phyloP scores from a whole-genome alignment of 2,329 filamentous ascomycete species.

The Colletotrichum sp. region DNA sequence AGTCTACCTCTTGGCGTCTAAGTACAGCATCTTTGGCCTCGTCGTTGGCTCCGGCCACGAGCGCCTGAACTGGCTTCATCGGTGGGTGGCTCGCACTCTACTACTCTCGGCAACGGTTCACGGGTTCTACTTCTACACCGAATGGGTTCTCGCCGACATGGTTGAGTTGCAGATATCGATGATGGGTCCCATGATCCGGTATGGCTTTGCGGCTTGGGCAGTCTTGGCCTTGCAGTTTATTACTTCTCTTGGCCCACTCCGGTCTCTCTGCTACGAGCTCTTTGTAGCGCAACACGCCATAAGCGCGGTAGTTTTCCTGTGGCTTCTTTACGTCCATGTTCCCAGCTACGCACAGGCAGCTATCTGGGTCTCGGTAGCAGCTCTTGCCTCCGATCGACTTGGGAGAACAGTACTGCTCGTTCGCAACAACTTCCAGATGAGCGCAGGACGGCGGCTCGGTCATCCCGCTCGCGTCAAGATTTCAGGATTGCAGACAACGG shows the following conservation, averaged over 20 bases:
- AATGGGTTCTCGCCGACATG: constrained; percentile 67
- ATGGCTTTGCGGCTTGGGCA: constrained; percentile 71
- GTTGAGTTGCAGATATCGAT: constrained; percentile 62
- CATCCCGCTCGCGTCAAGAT: constrained; percentile 55
- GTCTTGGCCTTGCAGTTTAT: constrained; percentile 71
- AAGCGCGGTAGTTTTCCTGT: constrained; percentile 67
- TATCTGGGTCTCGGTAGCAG: constrained; percentile 69
- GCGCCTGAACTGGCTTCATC: constrained; percentile 74
- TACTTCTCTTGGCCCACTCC: constrained; percentile 66
- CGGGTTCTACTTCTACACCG: constrained; percentile 70
- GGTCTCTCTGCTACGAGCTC: constrained; percentile 69
- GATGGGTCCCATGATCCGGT: constrained; percentile 54
- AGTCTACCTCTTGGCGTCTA: constrained; percentile 66
- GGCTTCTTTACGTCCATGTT: constrained; percentile 67
- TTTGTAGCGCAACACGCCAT: constrained; percentile 73
- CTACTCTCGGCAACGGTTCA: constrained; percentile 72
- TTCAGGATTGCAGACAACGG: constrained; percentile 56
- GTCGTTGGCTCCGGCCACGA: constrained; percentile 71
- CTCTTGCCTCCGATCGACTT: constrained; percentile 67
- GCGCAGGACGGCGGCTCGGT: constrained; percentile 48
- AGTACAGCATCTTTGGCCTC: constrained; percentile 64
- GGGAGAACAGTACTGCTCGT: constrained; percentile 53
- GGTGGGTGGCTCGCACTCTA: constrained; percentile 74
- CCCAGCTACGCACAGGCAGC: constrained; percentile 64
- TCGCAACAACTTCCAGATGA: constrained; percentile 57